Percentiles rank a stretch among this genome's conserved stretches.
Evolutionary conservation across 352 stramenopile genomes (phyloP).

Genomic region (Saprolegnia parasitica): DNA sequence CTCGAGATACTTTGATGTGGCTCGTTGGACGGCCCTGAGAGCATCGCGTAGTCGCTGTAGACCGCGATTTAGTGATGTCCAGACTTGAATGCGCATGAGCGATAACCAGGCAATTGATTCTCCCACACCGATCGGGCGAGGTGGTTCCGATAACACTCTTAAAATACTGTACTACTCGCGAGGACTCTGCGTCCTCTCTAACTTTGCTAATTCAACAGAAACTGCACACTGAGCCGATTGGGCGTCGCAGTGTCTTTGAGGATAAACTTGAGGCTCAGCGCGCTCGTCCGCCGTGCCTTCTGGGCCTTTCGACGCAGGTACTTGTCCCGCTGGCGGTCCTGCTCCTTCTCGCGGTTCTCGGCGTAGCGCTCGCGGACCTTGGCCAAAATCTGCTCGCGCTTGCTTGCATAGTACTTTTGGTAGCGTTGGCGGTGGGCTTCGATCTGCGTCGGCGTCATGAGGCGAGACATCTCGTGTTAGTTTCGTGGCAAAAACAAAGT

Average conservation of each 20-base stretch:
- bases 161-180: no score
- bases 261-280: not conserved
- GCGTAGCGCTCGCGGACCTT: conserved; percentile 15
- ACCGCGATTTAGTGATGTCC: no score
- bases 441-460: not conserved
- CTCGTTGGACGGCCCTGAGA: no score
- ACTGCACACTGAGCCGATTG: not conserved
- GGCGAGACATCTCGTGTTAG: no score
- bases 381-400: conserved; percentile 8
- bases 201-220: not conserved
- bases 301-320: conserved; percentile 19
- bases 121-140: no score
- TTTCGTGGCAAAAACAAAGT: no score
- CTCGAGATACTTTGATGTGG: no score
- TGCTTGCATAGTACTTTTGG: conserved; percentile 19
- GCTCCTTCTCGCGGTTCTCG: conserved; percentile 21
- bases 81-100: no score
- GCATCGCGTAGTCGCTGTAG: no score
- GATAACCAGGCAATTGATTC: no score
- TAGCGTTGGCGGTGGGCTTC: conserved; percentile 13
- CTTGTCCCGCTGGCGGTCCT: conserved; percentile 21
- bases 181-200: no score
- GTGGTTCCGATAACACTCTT: no score
- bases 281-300: not conserved
- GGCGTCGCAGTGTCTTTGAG: not conserved